Conservation (phyloP, 2,329 filamentous ascomycete genomes). For the Exophiala calicioides region DNA sequence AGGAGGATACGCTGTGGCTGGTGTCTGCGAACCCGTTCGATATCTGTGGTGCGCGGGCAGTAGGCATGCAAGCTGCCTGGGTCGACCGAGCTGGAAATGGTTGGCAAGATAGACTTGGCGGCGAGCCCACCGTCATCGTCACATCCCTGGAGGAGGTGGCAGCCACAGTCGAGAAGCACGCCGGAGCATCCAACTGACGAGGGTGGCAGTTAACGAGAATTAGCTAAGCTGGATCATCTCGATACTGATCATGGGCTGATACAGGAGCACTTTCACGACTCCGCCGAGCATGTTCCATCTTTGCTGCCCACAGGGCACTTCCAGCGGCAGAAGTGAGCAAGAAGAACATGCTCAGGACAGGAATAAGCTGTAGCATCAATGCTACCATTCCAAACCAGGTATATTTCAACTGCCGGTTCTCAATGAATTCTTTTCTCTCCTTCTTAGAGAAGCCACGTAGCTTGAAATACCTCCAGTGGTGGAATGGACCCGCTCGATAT, state of each 20-base stretch:
- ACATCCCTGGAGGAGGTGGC: constrained; percentile 61
- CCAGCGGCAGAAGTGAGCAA: constrained; percentile 83
- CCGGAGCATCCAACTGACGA: constrained; percentile 5
- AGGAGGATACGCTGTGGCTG: constrained; percentile 62
- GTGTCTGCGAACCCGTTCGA: constrained; percentile 75
- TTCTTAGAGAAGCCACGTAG: constrained; percentile 73
- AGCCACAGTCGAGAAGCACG: constrained; percentile 34
- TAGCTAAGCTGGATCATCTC: constrained; percentile 36
- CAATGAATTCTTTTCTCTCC: constrained; percentile 70
- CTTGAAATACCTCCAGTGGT: constrained; percentile 89
- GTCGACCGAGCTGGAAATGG: constrained; percentile 64
- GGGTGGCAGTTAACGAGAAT: not conserved
- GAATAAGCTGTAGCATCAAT: constrained; percentile 81
- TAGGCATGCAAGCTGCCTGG: constrained; percentile 66
- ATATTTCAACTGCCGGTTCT: constrained; percentile 73
- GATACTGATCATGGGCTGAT: constrained; percentile 37
- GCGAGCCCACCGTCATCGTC: constrained; percentile 57
- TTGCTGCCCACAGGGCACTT: constrained; percentile 80
- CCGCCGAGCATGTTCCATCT: constrained; percentile 65
- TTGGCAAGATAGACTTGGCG: constrained; percentile 65
- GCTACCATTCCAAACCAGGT: constrained; percentile 90
- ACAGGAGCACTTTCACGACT: constrained; percentile 31
- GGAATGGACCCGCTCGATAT: constrained; percentile 80
- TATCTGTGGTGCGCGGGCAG: constrained; percentile 62
- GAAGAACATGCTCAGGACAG: constrained; percentile 90